A percentile compares a stretch with the other conserved stretches of the same genome.
Evolutionary conservation across 164 flowering plant genomes (phyloP).

Genomic region (Platanus orientalis): DNA sequence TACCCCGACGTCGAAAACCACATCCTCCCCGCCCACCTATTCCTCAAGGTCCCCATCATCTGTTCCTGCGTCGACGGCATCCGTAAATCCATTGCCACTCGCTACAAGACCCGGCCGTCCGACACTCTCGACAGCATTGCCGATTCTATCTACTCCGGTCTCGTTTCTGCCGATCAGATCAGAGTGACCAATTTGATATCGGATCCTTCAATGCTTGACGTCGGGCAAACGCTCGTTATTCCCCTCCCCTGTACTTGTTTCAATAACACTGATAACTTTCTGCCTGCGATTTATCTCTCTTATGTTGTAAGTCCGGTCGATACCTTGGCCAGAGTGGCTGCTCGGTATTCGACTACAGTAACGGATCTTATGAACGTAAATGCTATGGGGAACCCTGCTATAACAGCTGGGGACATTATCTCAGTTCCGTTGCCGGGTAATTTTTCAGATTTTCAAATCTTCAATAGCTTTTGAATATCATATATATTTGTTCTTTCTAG

Average conservation of each 20-base stretch:
- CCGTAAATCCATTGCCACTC: constrained; percentile 55
- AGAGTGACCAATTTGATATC: constrained; percentile 61
- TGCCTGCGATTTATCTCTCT: constrained; percentile 77
- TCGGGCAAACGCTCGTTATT: constrained; percentile 53
- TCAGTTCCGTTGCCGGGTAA: constrained; percentile 88
- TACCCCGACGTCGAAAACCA: constrained; percentile 90
- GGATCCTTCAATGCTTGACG: constrained; percentile 61
- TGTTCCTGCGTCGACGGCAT: constrained; percentile 93
- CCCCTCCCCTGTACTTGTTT: constrained; percentile 95
- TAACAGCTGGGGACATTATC: constrained; percentile 74
- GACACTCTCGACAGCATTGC: constrained; percentile 61
- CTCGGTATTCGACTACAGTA: constrained; percentile 58
- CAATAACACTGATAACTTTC: constrained; percentile 58
- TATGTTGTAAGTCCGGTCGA: constrained; percentile 72
- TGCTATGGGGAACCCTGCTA: constrained; percentile 60
- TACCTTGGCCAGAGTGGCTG: constrained; percentile 57
- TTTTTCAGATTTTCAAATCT: too few relatives aligned
- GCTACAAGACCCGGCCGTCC: too few relatives aligned
- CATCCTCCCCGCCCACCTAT: constrained; percentile 73
- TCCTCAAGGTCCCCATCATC: constrained; percentile 65
- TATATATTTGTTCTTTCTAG: too few relatives aligned
- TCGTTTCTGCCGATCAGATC: constrained; percentile 83
- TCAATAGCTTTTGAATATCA: too few relatives aligned
- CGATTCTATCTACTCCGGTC: constrained; percentile 49
- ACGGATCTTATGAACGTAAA: constrained; percentile 88